phyloP scores from a whole-genome alignment of 2,329 filamentous ascomycete species.

The Stromatinia cepivora region DNA sequence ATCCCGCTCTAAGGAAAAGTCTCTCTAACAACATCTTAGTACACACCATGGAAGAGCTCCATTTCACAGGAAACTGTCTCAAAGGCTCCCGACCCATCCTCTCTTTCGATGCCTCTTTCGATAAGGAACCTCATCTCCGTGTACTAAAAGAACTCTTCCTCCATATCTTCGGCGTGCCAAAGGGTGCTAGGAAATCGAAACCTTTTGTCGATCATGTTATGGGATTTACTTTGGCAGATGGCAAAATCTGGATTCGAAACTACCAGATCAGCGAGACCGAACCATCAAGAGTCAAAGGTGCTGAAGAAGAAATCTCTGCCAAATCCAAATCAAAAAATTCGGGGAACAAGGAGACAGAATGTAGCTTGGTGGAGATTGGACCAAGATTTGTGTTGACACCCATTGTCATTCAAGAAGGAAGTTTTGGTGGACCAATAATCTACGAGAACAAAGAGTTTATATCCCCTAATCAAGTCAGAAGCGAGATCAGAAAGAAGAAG shows the following conservation, averaged over 20 bases:
- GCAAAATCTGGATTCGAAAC: conserved; percentile 93
- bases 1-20: background rate
- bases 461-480: conserved; percentile 88
- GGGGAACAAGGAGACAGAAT: conserved; percentile 63
- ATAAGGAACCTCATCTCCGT: conserved; percentile 74
- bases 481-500: conserved; percentile 75
- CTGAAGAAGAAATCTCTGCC: conserved; percentile 41
- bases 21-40: conserved; percentile 50
- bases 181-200: conserved; percentile 84
- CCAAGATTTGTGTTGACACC: conserved; percentile 91
- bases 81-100: conserved; percentile 90
- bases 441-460: conserved; percentile 99
- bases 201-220: conserved; percentile 96
- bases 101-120: conserved; percentile 87
- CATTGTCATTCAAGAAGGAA: conserved; percentile 92
- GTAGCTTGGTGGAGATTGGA: conserved; percentile 88
- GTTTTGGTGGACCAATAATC: conserved; percentile 93
- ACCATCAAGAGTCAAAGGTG: conserved; percentile 47
- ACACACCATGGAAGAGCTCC: conserved; percentile 94
- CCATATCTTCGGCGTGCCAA: conserved; percentile 89
- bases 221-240: conserved; percentile 85
- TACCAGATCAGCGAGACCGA: conserved; percentile 92
- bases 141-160: conserved; percentile 88
- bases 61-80: conserved; percentile 95
- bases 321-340: conserved; percentile 48